phyloP scores from a whole-genome alignment of 768 basidiomycete species.

The Boletus pseudo-olivaceus region DNA sequence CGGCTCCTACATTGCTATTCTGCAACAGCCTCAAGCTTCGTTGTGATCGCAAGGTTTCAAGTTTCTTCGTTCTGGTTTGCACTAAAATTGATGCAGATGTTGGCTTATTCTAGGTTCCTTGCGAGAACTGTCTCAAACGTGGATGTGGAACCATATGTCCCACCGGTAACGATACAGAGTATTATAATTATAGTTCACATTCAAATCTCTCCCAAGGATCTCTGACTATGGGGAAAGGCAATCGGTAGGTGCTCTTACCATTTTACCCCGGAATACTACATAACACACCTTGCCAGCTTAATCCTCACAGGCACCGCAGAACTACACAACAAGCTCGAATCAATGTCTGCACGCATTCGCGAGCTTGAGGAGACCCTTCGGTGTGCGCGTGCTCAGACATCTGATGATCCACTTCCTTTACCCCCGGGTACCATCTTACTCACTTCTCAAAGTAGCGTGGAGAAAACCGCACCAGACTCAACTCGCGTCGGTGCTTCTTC shows the following conservation, averaged over 20 bases:
- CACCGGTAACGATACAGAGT: conserved; percentile 45
- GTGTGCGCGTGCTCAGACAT: conserved; percentile 44
- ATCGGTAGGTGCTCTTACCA: conserved; percentile 35
- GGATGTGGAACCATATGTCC: conserved; percentile 77
- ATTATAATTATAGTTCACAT: background rate
- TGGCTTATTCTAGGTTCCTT: conserved; percentile 52
- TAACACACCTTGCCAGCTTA: conserved; percentile 34
- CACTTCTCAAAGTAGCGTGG: conserved; percentile 22
- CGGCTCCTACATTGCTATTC: background rate
- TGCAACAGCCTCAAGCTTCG: conserved; percentile 52
- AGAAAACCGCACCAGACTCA: conserved; percentile 20
- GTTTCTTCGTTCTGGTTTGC: background rate
- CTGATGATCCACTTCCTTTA: conserved; percentile 49
- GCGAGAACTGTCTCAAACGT: conserved; percentile 72
- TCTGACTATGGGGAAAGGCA: conserved; percentile 57
- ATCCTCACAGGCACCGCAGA: conserved; percentile 69
- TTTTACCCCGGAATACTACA: background rate
- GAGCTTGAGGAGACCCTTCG: conserved; percentile 60
- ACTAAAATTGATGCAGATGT: conserved; percentile 12
- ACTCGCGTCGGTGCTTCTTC: conserved; percentile 1
- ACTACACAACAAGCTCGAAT: conserved; percentile 62
- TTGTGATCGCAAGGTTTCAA: conserved; percentile 56
- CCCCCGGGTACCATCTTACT: conserved; percentile 19
- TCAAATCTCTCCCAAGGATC: conserved; percentile 37
- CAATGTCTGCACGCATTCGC: conserved; percentile 50